Percentiles rank a stretch among this genome's conserved stretches.
Evolutionary conservation across 257 asterid species (phyloP).

Genomic region (Solanum medicagineum): DNA sequence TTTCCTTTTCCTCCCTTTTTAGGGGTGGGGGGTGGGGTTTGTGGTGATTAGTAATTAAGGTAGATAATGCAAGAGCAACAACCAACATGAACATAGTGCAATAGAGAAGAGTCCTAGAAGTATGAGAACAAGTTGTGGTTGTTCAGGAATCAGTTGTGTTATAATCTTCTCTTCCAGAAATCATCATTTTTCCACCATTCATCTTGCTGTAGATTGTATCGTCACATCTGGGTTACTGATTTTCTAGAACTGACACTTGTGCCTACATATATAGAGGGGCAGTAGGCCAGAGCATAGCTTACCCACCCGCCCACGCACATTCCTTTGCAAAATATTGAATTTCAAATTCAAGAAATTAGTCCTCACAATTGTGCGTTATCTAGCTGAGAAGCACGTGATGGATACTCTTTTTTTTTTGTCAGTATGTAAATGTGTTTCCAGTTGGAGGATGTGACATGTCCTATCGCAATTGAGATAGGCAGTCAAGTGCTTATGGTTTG

Average conservation of each 20-base stretch:
- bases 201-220: not conserved
- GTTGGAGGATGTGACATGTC: not conserved
- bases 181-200: not conserved
- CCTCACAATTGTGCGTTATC: not conserved
- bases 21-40: not conserved
- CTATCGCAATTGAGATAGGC: not conserved
- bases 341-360: not conserved
- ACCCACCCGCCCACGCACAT: not conserved
- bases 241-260: not conserved
- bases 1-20: not conserved
- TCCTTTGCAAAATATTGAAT: not conserved
- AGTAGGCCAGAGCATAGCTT: not conserved
- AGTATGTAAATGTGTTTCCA: not conserved
- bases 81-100: no score
- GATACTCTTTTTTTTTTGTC: not conserved
- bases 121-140: not conserved
- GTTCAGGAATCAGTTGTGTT: not conserved
- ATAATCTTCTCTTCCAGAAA: not conserved
- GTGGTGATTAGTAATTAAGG: not conserved
- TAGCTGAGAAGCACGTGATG: not conserved
- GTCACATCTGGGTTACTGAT: not conserved
- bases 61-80: not conserved
- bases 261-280: not conserved
- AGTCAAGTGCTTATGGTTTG: not conserved
- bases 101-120: not conserved